These are phyloP conservation scores for Chrysochromulina parva DNA, from an alignment of 78 protist genomes.

Conservation along the genomic window DNA sequence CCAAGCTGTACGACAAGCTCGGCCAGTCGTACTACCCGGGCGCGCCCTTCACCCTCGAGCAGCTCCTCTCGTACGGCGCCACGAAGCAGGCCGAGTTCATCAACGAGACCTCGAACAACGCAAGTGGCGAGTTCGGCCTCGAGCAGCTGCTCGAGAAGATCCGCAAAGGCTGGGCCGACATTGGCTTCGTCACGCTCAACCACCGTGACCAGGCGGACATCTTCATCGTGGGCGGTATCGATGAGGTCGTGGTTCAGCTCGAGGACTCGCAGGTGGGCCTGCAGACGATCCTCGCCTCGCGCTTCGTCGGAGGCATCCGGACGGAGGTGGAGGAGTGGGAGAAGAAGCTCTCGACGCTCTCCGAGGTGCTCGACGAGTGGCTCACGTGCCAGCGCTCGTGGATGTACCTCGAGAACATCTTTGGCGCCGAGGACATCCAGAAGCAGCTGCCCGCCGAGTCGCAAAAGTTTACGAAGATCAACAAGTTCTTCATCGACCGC, in stretches of 20 bases:
- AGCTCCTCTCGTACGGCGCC: constrained; percentile 30
- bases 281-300: constrained; percentile 70
- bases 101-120: constrained; percentile 53
- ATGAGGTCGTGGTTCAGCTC: constrained; percentile 39
- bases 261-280: constrained; percentile 60
- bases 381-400: constrained; percentile 73
- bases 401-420: constrained; percentile 73
- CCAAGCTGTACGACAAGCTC: constrained; percentile 37
- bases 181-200: constrained; percentile 26
- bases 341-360: constrained; percentile 39
- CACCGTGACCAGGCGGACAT: constrained; percentile 53
- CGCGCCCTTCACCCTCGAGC: constrained; percentile 40
- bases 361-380: constrained; percentile 84
- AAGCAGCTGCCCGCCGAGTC: constrained; percentile 75
- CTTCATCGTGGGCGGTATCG: constrained; percentile 28
- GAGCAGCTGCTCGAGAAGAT: constrained; percentile 56
- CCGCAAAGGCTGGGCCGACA: constrained; percentile 34
- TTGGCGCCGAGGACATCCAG: constrained; percentile 72
- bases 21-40: constrained; percentile 9
- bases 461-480: constrained; percentile 60
- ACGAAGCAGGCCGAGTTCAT: constrained; percentile 22
- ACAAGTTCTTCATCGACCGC: constrained; percentile 68
- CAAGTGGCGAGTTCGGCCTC: constrained; percentile 64
- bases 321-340: constrained; percentile 78
- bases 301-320: constrained; percentile 69